Evolutionary conservation across 2,329 filamentous ascomycete species (phyloP), one percentile per base, ranked within the genome.

Genomic region (Sordariomycetes sp.): DNA sequence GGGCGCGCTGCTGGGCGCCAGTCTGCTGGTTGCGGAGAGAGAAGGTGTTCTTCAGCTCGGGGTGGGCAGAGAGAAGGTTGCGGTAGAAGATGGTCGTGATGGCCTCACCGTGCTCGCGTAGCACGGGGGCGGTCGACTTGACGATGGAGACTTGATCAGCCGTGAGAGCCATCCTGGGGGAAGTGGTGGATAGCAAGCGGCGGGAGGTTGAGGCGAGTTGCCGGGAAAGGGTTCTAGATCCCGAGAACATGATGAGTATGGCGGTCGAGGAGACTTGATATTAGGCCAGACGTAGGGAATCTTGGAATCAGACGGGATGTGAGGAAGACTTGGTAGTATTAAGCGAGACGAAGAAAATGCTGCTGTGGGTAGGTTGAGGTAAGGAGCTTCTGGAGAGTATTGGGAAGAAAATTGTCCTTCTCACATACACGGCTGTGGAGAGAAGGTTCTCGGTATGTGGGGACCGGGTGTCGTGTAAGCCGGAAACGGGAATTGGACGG

Each of bases 51-150:
- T 82, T 81, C 34, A 93, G 77, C 28, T 79, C 75, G 0, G 88
- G 88, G 62, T 88, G 75, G 2, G 81, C 82, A 18, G 61, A 62
- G 32, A 92, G 76, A 73, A 92, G 77, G 71, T 83, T 85, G 52
- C 76, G 73, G 75, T 93, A 92, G 74, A 93, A 91, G 61, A 79
- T 73, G 1, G 75, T 78, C n/a, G 87, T 90, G 70, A 92, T 89
- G 53, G 78, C 73, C 20, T 75, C 74, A 70, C 88, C 89, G 68
- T 91, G 81, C 61, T 83, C 76, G 62, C 83, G 79, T 8, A 92
- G 78, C 20, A 90, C 79, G 2, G 89, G 89, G 46, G 85, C 87
- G 1, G 89, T 93, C 43, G 88, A 78, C 71, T 90, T 92, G 75
- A 94, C 85, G 63, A 87, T 84, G 61, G 79, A 73, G 62, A 86